phyloP scores from a whole-genome alignment of 1,139 yeast species.

The Ogataea hybrid region DNA sequence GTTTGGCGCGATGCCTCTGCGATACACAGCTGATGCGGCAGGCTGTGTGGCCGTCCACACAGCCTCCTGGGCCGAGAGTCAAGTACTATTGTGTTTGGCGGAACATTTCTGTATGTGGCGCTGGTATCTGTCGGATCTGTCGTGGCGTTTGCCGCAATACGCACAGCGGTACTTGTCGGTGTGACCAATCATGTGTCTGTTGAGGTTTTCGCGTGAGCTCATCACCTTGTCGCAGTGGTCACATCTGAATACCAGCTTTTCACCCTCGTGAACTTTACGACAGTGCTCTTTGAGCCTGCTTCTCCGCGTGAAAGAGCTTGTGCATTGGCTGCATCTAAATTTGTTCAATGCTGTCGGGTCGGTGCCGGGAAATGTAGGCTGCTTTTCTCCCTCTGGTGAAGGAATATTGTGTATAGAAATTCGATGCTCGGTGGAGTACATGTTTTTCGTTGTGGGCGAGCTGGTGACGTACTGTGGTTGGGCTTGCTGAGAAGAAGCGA shows the following conservation, averaged over 20 bases:
- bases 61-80: not conserved
- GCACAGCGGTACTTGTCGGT: constrained; percentile 26
- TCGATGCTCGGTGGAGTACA: not conserved
- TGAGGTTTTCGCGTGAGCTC: constrained; percentile 25
- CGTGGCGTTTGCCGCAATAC: constrained; percentile 24
- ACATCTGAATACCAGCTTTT: constrained; percentile 20
- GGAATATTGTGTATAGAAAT: not conserved
- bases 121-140: constrained; percentile 25
- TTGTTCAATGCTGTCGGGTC: not conserved
- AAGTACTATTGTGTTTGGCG: not conserved
- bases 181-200: constrained; percentile 27
- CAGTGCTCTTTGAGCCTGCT: constrained; percentile 26
- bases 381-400: not conserved
- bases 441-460: not conserved
- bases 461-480: not conserved
- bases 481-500: not conserved
- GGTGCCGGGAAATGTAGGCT: not conserved
- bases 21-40: not conserved
- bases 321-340: constrained; percentile 23
- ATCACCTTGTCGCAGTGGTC: constrained; percentile 19
- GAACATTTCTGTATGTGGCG: constrained; percentile 24
- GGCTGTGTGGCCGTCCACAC: not conserved
- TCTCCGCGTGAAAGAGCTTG: constrained; percentile 26
- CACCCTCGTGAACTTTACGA: constrained; percentile 23
- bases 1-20: not conserved